Evolutionary conservation across 495 filamentous ascomycete species (phyloP), one percentile per base, ranked within the genome.

Genomic region (Parmelia sp.): DNA sequence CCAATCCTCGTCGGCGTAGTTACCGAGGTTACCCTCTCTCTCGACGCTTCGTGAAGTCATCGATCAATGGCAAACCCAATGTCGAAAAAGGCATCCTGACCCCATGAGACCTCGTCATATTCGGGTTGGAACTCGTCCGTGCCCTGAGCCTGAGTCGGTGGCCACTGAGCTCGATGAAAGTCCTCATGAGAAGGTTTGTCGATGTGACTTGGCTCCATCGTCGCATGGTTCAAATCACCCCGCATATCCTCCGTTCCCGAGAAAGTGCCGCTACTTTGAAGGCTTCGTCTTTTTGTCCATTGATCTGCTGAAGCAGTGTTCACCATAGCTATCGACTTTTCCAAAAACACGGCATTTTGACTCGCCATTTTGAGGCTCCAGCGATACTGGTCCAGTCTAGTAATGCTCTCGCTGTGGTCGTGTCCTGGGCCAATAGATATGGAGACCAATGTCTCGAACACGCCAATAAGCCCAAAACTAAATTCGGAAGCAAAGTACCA

Each of bases 401-500:
- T 42, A 25, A n/a, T 21, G 19, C 42, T 45, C 21, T 45, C 42
- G 42, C 42, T 45, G 42, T 2, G 9, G 42, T 45, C 42, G n/a
- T 45, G 3, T 45, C 42, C 42, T 21, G 42, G 21, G 21, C 19
- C 42, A 45, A 45, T 19, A n/a, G 42, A 45, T n/a, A 2, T n/a
- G n/a, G 42, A 67, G 14, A 65, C 40, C 27, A 67, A 60, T 3
- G 80, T 83, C 33, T 89, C 89, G 68, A 92, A 92, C 1, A 88
- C 90, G 59, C 89, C 89, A 66, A 92, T 90, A 40, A 92, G 80
- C 0, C 88, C 88, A 73, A 91, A 91, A 73, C 90, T 91, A 56
- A 86, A 86, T 69, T 90, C 88, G 61, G 88, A 90, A 10, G 90
- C 83, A 71, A 90, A 92, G 70, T 88, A 90, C 90, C 89, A 92